Base-by-base conservation (phyloP, 1,284 basidiomycete species). In the Malassezia cuniculi region DNA sequence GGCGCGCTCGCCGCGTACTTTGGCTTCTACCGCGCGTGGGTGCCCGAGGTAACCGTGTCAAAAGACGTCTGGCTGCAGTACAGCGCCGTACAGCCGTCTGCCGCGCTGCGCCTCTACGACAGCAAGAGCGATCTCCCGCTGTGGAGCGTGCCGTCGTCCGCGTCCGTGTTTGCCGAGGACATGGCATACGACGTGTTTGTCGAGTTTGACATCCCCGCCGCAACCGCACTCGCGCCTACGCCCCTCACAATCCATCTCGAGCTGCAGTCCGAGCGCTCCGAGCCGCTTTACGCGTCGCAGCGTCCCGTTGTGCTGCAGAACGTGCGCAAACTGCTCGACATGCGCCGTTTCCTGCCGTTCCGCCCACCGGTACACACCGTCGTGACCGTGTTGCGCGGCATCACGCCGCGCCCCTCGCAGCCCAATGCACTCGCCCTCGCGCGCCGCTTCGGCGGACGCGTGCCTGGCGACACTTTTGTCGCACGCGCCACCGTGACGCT, bases 21-120 rank as follows among this genome's bases (percentile, higher is more conserved):
- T 20, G 60, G 59, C 11, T 66, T 66, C 43, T 64, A 64, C 34
- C 41, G 60, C 22, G 54, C 55, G 4, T 66, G 63, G 61, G 59
- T 65, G 7, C 63, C 63, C 4, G 46, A 57, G 15, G 51, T 57
- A 4, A 51, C 57, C 4, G 32, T 57, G 4, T 26, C 49, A 5
- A 54, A 58, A 28, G 50, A 55, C n/a, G 48, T 66, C 9, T 57
- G 52, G 50, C 44, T 66, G 18, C 54, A 63, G 30, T 57, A 63
- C 27, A 57, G 57, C 17, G 16, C 32, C 24, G 14, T 21, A 26
- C 8, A 25, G 36, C 52, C 15, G 2, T 48, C 29, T 19, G 47
- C 54, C 1, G 24, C 44, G 9, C 48, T 59, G 11, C 42, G 49
- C 17, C 56, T 59, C 10, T 39, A 21, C n/a, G 20, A 33, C 2